phyloP scores from a whole-genome alignment of 2,329 filamentous ascomycete genomes.

The Xylaria digitata region DNA sequence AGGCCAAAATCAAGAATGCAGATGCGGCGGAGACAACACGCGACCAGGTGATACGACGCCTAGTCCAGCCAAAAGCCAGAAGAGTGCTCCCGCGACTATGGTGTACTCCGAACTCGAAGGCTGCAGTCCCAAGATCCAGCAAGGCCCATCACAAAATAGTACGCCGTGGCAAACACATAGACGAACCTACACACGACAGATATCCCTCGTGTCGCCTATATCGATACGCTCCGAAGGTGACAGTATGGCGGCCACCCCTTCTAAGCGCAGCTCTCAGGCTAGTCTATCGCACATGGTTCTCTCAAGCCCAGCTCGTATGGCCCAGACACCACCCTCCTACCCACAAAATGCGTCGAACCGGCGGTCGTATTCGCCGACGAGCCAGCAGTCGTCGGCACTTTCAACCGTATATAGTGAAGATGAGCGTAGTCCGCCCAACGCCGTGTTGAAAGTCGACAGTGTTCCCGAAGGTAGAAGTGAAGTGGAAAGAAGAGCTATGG shows the following conservation, averaged over 20 bases:
- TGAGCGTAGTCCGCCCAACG: constrained; percentile 50
- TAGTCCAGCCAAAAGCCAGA: constrained; percentile 49
- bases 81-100: constrained; percentile 45
- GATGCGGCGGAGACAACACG: background rate
- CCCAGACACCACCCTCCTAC: constrained; percentile 7
- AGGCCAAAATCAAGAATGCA: background rate
- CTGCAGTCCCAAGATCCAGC: constrained; percentile 28
- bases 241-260: constrained; percentile 53
- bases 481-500: constrained; percentile 23
- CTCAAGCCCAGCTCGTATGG: constrained; percentile 59
- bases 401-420: constrained; percentile 69
- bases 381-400: constrained; percentile 63
- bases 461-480: constrained; percentile 8
- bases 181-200: constrained; percentile 37
- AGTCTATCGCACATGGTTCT: constrained; percentile 51
- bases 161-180: constrained; percentile 36
- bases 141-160: constrained; percentile 11
- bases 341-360: background rate
- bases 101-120: constrained; percentile 44
- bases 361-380: constrained; percentile 49
- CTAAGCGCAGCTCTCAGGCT: constrained; percentile 52
- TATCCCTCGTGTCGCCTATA: constrained; percentile 47
- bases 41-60: constrained; percentile 6
- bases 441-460: constrained; percentile 24
- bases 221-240: constrained; percentile 55